These are phyloP conservation scores for Colletotrichum magnum DNA, from an alignment of 2,329 filamentous ascomycete species.

Conservation along the genomic window DNA sequence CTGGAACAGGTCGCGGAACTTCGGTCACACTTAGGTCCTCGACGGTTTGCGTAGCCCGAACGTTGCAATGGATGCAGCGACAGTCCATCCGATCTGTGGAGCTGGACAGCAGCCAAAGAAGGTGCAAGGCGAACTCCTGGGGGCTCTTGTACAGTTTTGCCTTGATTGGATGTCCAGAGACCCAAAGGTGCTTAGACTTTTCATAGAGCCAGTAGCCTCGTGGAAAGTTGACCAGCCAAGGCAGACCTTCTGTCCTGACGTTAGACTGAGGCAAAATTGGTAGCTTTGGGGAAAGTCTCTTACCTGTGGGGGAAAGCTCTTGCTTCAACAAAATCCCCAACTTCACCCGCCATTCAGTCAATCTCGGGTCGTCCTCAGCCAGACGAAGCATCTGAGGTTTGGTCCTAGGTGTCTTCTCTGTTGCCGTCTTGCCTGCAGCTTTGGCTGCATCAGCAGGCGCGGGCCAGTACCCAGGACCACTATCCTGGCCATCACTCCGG, in stretches of 20 bases:
- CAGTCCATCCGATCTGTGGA: slow-evolving; percentile 65
- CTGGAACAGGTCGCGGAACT: slow-evolving; percentile 5
- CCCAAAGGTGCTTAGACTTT: slow-evolving; percentile 63
- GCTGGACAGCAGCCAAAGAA: slow-evolving; percentile 65
- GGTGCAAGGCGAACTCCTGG: slow-evolving; percentile 66
- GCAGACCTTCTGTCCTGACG: slow-evolving; percentile 54
- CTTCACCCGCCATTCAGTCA: slow-evolving; percentile 61
- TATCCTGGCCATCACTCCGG: slow-evolving; percentile 62
- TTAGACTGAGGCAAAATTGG: slow-evolving; percentile 50
- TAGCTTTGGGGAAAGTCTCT: slow-evolving; percentile 44
- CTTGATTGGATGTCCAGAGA: slow-evolving; percentile 65
- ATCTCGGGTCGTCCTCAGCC: slow-evolving; percentile 59
- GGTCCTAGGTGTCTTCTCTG: slow-evolving; percentile 54
- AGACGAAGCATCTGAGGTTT: slow-evolving; percentile 61
- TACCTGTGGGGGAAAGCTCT: slow-evolving; percentile 53
- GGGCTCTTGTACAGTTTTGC: slow-evolving; percentile 66
- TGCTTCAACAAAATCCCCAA: slow-evolving; percentile 62
- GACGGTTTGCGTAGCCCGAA: slow-evolving; percentile 42
- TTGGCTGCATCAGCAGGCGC: slow-evolving; percentile 51
- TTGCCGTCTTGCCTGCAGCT: slow-evolving; percentile 53
- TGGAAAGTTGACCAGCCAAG: slow-evolving; percentile 62
- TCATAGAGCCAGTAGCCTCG: slow-evolving; percentile 63
- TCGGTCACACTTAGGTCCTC: slow-evolving; percentile 34
- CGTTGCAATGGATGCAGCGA: slow-evolving; percentile 65
- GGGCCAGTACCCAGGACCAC: slow-evolving; percentile 60